Base-by-base conservation (phyloP, 441 rosid species). In the Bruguiera hainesii region DNA sequence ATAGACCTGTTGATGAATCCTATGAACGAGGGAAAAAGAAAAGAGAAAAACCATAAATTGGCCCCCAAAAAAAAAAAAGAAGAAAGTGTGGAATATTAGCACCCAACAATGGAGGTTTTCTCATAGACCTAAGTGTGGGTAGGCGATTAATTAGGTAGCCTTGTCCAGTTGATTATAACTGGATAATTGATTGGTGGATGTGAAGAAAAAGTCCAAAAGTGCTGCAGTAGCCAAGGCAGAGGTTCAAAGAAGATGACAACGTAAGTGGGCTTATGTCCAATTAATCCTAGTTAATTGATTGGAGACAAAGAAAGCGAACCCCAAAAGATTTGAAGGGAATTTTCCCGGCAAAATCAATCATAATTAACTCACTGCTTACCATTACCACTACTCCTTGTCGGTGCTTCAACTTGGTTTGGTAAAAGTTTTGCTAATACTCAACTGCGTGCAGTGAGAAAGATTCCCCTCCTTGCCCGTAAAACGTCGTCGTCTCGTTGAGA, bases 241-340 rank as follows among this genome's bases (percentile, higher is more conserved):
- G 60, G 25, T 33, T 35, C 4, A 6, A 11, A 37, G 61, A 67
- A 52, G 39, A 56, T 68, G 37, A 60, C 46, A 20, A 28, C 67
- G 25, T 48, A 64, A 61, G 71, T 42, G 50, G 66, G 37, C 55
- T 67, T 64, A 11, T 60, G 68, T 55, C 53, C 25, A 69, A 65
- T 61, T 42, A 42, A 42, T 42, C 48, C 48, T 42, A 13, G 25
- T 58, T 33, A 31, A 46, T 64, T 58, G 58, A 73, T 72, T 74
- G 63, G 56, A 53, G 74, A 72, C 77, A 74, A 72, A 66, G 71
- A 21, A 71, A 69, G 48, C 69, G 29, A 67, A 73, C 29, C 30
- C 48, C 18, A 57, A 69, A 72, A 71, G 67, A 57, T 61, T 61
- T 8, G 8, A 49, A 53, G 23, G 74, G 73, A 42, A 62, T 76